Evolutionary conservation across 163 green algal species (phyloP), one percentile per base, ranked within the genome.

Genomic region (Scenedesmus sp.): DNA sequence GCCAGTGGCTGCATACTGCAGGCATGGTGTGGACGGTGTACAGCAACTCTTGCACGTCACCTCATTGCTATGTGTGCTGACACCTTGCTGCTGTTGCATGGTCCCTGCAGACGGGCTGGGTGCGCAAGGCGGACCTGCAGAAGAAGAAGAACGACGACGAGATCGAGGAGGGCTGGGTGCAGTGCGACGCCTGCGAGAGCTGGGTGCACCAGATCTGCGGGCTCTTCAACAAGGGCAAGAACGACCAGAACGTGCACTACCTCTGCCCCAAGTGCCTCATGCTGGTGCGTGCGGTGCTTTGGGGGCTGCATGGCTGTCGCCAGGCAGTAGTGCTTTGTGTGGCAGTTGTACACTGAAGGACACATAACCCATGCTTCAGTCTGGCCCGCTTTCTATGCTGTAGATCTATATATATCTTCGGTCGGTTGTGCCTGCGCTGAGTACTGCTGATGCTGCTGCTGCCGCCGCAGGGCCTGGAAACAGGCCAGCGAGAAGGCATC

Each of bases 161-260:
- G 94, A 96, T 98, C 55, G 97, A 99, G 92, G 97, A 99, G 92
- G 95, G 96, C 23, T 99, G 98, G 98, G 98, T 99, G 94, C 95
- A 98, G 88, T 99, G 98, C 94, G 98, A 99, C 94, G 82, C 92
- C 74, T 99, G 98, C 95, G 93, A 99, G 57, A 92, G 94, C 74
- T 99, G 98, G 98, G 96, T 99, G 89, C 98, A 99, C 94, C 97
- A 99, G 94, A 95, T 97, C 81, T 99, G 98, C 93, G 98, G 98
- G 56, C 94, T 99, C 8, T 99, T 99, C 95, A 99, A 99, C 96
- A 98, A 98, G 89, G 93, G 98, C 90, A 96, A 96, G 87, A 99
- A 99, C 94, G 95, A 97, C 88, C 93, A 97, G 56, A 95, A 98
- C 59, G 94, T 94, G 23, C 95, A 97, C 93, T 99, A 99, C 95